Evolutionary conservation across 768 basidiomycete genomes (phyloP).

Genomic region (Suillus placidus): DNA sequence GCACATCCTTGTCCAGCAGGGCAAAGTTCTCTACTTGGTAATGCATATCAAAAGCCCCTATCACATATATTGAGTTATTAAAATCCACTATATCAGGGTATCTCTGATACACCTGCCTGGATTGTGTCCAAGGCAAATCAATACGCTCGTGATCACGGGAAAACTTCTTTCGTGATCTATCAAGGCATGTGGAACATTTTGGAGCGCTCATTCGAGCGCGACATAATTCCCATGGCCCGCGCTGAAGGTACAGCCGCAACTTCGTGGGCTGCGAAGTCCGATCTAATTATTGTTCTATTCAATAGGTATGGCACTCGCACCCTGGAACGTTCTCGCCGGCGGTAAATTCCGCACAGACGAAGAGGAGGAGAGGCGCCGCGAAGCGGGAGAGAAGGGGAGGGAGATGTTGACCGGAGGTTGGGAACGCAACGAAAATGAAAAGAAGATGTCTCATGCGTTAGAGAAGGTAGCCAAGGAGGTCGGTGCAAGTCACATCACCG

Average conservation of each 20-base stretch:
- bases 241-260: slow-evolving; percentile 22
- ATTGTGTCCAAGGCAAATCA: slow-evolving; percentile 43
- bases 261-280: background rate
- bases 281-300: background rate
- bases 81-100: slow-evolving; percentile 17
- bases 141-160: slow-evolving; percentile 44
- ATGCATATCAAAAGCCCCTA: slow-evolving; percentile 8
- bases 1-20: slow-evolving; percentile 38
- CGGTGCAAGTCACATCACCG: slow-evolving; percentile 48
- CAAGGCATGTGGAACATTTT: slow-evolving; percentile 41
- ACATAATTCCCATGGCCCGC: slow-evolving; percentile 42
- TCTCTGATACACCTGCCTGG: slow-evolving; percentile 43
- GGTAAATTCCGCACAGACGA: slow-evolving; percentile 37
- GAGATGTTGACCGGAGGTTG: slow-evolving; percentile 35
- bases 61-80: background rate
- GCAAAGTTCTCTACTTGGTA: slow-evolving; percentile 43
- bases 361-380: slow-evolving; percentile 32
- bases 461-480: slow-evolving; percentile 55
- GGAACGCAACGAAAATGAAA: slow-evolving; percentile 50
- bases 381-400: slow-evolving; percentile 33
- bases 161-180: slow-evolving; percentile 49
- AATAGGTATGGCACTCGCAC: slow-evolving; percentile 38
- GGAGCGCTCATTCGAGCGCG: slow-evolving; percentile 45
- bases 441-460: slow-evolving; percentile 43
- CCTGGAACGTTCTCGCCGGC: slow-evolving; percentile 38